Conservation (phyloP, 257 asterid genomes). For the Solanum infundibuliforme region DNA sequence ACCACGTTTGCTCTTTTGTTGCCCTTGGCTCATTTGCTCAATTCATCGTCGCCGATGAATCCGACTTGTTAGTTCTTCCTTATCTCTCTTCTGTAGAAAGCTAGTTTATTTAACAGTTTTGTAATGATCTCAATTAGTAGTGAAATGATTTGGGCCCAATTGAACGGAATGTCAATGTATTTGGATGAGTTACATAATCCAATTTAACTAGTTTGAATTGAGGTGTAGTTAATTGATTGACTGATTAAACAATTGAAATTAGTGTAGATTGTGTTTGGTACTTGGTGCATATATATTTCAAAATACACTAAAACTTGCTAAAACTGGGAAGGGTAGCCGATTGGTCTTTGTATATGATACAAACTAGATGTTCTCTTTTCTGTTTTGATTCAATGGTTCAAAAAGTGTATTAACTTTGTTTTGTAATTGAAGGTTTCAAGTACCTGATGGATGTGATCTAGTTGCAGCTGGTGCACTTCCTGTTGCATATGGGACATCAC, state of each 20-base stretch:
- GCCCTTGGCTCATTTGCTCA: conserved; percentile 78
- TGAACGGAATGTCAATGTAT: not conserved
- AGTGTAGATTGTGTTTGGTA: not conserved
- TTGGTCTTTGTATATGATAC: not conserved
- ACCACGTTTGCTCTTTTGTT: conserved; percentile 61
- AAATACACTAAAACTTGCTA: not conserved
- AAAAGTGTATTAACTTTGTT: not conserved
- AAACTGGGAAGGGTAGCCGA: not conserved
- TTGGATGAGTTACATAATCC: not conserved
- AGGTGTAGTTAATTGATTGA: not conserved
- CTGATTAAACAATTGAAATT: not conserved
- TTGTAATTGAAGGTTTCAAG: conserved; percentile 39
- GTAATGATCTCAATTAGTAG: not conserved
- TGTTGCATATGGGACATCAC: conserved; percentile 94
- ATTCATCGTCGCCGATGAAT: conserved; percentile 69
- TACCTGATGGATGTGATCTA: conserved; percentile 85
- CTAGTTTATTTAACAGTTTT: not conserved
- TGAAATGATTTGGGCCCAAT: not conserved
- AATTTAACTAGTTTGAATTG: not conserved
- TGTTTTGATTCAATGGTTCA: not conserved
- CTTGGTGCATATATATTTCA: not conserved
- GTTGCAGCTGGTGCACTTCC: conserved; percentile 84
- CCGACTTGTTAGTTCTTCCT: conserved; percentile 41
- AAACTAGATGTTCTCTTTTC: not conserved
- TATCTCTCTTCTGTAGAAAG: not conserved